Percentiles rank a stretch among this genome's conserved stretches.
Evolutionary conservation across 2,329 filamentous ascomycete genomes (phyloP).

Genomic region (Tolypocladium amazonense): DNA sequence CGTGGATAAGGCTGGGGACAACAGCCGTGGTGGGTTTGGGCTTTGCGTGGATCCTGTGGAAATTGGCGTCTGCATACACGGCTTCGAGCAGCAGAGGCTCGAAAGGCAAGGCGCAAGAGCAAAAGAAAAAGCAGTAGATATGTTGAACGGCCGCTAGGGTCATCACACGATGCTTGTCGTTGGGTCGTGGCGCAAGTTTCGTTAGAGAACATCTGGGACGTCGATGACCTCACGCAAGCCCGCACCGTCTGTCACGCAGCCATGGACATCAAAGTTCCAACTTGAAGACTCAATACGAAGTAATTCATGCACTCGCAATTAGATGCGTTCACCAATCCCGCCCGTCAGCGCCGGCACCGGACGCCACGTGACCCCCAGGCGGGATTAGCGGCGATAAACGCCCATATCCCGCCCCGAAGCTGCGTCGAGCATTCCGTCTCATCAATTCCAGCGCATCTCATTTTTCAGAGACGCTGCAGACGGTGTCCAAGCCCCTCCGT

Average conservation of each 20-base stretch:
- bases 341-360: not conserved
- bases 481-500: not conserved
- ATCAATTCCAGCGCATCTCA: not conserved
- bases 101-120: conserved; percentile 6
- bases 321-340: not conserved
- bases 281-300: not conserved
- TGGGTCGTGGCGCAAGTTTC: not conserved
- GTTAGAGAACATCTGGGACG: not conserved
- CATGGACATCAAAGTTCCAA: not conserved
- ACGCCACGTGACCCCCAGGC: conserved; percentile 5
- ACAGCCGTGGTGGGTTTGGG: conserved; percentile 48
- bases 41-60: conserved; percentile 60
- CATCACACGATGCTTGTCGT: not conserved
- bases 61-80: conserved; percentile 24
- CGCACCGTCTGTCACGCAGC: not conserved
- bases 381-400: conserved; percentile 6
- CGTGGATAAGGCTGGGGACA: conserved; percentile 44
- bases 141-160: not conserved
- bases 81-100: conserved; percentile 1
- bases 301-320: not conserved
- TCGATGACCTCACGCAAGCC: not conserved
- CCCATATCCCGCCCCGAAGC: not conserved
- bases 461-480: not conserved
- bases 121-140: conserved; percentile 13
- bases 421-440: not conserved